Base-by-base conservation (phyloP, 1,139 yeast genomes). In the Pichia sp. region DNA sequence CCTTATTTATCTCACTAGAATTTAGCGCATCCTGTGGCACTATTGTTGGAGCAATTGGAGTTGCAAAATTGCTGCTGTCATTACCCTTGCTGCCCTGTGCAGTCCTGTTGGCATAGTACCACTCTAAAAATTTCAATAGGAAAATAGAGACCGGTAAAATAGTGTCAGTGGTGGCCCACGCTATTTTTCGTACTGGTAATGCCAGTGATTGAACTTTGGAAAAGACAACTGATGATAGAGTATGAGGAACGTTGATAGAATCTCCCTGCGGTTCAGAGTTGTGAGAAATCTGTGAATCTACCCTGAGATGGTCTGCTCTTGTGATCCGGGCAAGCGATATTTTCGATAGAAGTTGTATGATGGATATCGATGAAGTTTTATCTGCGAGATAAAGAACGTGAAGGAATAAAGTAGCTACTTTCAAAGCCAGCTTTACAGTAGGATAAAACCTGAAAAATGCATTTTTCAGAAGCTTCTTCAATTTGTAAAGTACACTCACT, bases 91-190 rank as follows among this genome's bases (percentile, higher is more conserved):
- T 31, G 18, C 26, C 45, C 8, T 34, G 43, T 2, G 34, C 2
- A 26, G 28, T 45, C 18, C 47, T 46, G 19, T 55, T 51, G 2
- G 48, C 80, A 57, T 85, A 83, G 96, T 96, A 91, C 98, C 98
- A 91, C 67, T 93, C 98, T 49, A 90, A 75, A 60, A 93, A 89
- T 68, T 90, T 89, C 58, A 93, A 75, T 36, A 86, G 66, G 66
- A 93, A 91, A 55, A 93, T 86, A 2, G 96, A 88, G 0, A 87
- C 77, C 0, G 98, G 98, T 70, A 93, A 81, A 31, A 87, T 73
- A 1, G 80, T 79, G 30, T 79, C 82, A 30, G 62, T 64, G 23
- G 61, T 62, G 16, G 74, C 65, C 60, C 60, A 57, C 8, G 55
- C 55, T 9, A 52, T 12, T 36, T 46, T 54, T 19, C 93, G 60